These are phyloP conservation scores for Alternaria postmessia DNA, from an alignment of 2,329 filamentous ascomycete species.

Conservation along the genomic window DNA sequence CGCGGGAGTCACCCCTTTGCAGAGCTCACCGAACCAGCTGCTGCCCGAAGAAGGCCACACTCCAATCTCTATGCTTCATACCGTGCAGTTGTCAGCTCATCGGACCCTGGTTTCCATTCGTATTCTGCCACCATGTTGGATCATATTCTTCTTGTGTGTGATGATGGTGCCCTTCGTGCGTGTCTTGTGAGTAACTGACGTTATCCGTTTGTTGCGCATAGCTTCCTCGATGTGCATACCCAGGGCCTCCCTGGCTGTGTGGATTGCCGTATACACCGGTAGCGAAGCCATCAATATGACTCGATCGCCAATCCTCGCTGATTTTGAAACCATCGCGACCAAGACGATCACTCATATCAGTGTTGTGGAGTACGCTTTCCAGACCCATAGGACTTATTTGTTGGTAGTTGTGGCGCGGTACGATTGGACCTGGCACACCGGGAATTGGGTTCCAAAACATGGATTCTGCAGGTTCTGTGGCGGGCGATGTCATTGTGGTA, in stretches of 20 bases:
- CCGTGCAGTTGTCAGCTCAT: slow-evolving; percentile 14
- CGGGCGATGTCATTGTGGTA: slow-evolving; percentile 21
- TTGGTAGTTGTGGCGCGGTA: slow-evolving; percentile 36
- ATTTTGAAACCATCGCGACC: slow-evolving; percentile 49
- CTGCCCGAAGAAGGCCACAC: background rate
- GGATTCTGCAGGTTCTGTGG: slow-evolving; percentile 26
- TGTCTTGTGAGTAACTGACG: slow-evolving; percentile 1
- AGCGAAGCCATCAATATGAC: slow-evolving; percentile 25
- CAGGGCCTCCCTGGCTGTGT: slow-evolving; percentile 2
- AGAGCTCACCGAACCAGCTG: background rate
- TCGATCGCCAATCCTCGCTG: slow-evolving; percentile 32
- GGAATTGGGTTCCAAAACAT: slow-evolving; percentile 53
- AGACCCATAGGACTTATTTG: slow-evolving; percentile 47
- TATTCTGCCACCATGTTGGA: slow-evolving; percentile 18
- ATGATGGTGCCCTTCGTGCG: slow-evolving; percentile 12
- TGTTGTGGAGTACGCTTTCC: slow-evolving; percentile 40
- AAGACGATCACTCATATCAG: slow-evolving; percentile 43
- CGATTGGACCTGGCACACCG: slow-evolving; percentile 50
- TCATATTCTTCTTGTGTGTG: slow-evolving; percentile 14
- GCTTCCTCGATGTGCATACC: slow-evolving; percentile 9
- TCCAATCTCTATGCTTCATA: background rate
- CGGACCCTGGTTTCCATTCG: slow-evolving; percentile 6
- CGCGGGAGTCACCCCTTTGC: background rate
- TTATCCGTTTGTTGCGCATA: slow-evolving; percentile 6
- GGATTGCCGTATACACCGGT: slow-evolving; percentile 13